A percentile compares a stretch with the other conserved stretches of the same genome.
These are phyloP conservation scores for Podospora fimiseda DNA, from an alignment of 495 filamentous ascomycete species.

Conservation along the genomic window DNA sequence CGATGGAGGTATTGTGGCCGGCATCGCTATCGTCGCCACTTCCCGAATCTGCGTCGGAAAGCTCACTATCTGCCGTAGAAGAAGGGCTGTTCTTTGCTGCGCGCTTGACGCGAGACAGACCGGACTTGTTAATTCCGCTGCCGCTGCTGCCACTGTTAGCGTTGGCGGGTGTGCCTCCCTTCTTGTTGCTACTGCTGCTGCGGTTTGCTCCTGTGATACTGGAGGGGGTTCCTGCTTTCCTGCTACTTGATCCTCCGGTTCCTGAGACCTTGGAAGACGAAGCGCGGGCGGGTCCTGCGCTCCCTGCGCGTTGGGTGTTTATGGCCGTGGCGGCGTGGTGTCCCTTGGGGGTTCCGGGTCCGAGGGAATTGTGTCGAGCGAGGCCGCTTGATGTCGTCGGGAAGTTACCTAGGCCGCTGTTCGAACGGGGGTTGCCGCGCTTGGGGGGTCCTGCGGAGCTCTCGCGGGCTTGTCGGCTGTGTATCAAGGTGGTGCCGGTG, in stretches of 20 bases:
- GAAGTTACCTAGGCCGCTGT: slow-evolving; percentile 55
- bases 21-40: slow-evolving; percentile 43
- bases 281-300: slow-evolving; percentile 63
- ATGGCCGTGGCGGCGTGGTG: slow-evolving; percentile 45
- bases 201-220: slow-evolving; percentile 32
- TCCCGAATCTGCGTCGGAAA: slow-evolving; percentile 59
- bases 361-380: slow-evolving; percentile 70
- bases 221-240: slow-evolving; percentile 59
- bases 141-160: slow-evolving; percentile 47
- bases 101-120: slow-evolving; percentile 47
- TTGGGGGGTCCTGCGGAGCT: slow-evolving; percentile 67
- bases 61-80: slow-evolving; percentile 53
- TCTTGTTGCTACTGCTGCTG: slow-evolving; percentile 51
- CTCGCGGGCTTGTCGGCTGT: slow-evolving; percentile 63
- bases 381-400: slow-evolving; percentile 67
- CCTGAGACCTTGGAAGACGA: slow-evolving; percentile 44
- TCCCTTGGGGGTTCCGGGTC: slow-evolving; percentile 80
- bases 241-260: slow-evolving; percentile 25
- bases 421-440: slow-evolving; percentile 69
- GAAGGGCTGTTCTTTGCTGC: slow-evolving; percentile 55
- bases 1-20: slow-evolving; percentile 25
- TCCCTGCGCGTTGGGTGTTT: slow-evolving; percentile 57
- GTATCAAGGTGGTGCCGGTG: slow-evolving; percentile 53
- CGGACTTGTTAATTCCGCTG: slow-evolving; percentile 33
- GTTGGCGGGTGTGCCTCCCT: slow-evolving; percentile 50